Base-by-base conservation (phyloP, 306 rosid species). In the Cercis canadensis region DNA sequence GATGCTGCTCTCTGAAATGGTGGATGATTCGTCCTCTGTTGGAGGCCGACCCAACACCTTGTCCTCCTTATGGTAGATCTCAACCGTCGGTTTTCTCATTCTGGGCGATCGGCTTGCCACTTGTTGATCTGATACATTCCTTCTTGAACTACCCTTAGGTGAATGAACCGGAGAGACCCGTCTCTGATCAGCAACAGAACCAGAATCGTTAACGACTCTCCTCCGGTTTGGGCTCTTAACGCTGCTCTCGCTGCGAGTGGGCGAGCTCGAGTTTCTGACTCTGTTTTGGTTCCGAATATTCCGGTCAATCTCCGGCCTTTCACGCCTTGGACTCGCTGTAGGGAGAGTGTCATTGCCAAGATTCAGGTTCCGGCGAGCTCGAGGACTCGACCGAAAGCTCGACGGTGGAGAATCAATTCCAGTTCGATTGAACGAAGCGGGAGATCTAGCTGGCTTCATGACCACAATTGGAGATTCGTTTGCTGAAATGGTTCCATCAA, bases 11-110 rank as follows among this genome's bases (percentile, higher is more conserved):
- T 91, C 97, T 33, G 97, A 94, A 82, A 91, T 24, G 4, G 84
- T 89, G 67, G 97, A 84, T 0, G 84, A 80, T 58, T 90, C 97
- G 40, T 94, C 95, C 80, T 90, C 96, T 45, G 75, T 79, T 15
- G 53, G 79, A 39, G 29, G 29, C 29, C 29, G 29, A 24, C 52
- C 46, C 11, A 73, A 53, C 50, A 67, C 58, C 44, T 78, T 82
- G 34, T 70, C 63, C 29, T 81, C 82, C 74, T 75, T 82, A 5
- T 15, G 72, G 11, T 49, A 40, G 40, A 62, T 69, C 57, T 72
- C 79, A 0, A 46, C 76, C 73, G 81, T 70, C 15, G 62, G 51
- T 67, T 69, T 89, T 75, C 78, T 84, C 80, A 70, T 75, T 32
- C 89, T 83, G 0, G 95, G 90, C 0, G 96, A 87, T 17, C 96